Evolutionary conservation across 768 basidiomycete species (phyloP).

Genomic region (Tephrocybe sp.): DNA sequence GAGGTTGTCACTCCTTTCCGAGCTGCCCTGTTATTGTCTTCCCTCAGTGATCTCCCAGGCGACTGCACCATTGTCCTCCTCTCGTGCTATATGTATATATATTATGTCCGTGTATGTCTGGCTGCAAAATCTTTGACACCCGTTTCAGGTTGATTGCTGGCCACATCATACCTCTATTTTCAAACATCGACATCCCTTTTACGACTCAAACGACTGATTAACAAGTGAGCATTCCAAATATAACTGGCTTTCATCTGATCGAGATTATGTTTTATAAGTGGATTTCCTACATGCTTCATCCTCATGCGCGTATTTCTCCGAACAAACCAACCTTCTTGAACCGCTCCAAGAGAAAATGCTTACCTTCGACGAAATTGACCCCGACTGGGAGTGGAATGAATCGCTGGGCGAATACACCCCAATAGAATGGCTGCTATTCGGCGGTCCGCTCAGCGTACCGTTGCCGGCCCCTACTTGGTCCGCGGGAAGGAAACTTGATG

Average conservation of each 20-base stretch:
- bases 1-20: neutral
- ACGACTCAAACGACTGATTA: neutral
- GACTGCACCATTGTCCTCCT: conserved; percentile 6
- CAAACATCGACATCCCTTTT: neutral
- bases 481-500: neutral
- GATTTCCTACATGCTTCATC: neutral
- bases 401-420: neutral
- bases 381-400: neutral
- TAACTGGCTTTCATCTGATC: neutral
- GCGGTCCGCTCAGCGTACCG: conserved; percentile 3
- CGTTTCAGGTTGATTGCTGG: too few relatives aligned
- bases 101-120: too few relatives aligned
- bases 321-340: neutral
- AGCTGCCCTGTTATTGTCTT: neutral
- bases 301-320: neutral
- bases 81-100: too few relatives aligned
- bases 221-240: neutral
- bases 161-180: too few relatives aligned
- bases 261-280: neutral
- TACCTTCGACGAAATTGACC: neutral
- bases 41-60: conserved; percentile 5
- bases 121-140: too few relatives aligned
- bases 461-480: neutral
- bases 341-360: conserved; percentile 4
- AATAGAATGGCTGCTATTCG: conserved; percentile 4